These are phyloP conservation scores for Scheffersomyces amazonensis DNA, from an alignment of 805 yeast species.

Conservation along the genomic window DNA sequence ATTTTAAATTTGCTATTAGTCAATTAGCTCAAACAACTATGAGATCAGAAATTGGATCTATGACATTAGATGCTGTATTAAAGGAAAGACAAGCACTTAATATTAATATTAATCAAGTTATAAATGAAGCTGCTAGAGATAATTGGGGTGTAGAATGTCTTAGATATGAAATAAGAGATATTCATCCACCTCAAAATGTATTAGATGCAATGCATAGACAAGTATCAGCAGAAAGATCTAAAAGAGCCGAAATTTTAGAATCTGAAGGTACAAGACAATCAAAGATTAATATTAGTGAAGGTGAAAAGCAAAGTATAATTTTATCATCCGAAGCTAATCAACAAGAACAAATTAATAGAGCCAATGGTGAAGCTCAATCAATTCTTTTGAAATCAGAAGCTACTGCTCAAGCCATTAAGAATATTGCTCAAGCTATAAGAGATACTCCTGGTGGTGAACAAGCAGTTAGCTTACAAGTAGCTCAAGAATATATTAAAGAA, in stretches of 20 bases:
- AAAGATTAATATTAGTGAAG: conserved; percentile 80
- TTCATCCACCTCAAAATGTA: conserved; percentile 82
- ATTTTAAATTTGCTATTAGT: conserved; percentile 78
- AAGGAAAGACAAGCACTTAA: conserved; percentile 74
- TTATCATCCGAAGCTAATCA: conserved; percentile 73
- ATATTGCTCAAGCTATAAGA: conserved; percentile 64
- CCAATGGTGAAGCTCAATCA: conserved; percentile 75
- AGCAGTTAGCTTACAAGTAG: conserved; percentile 76
- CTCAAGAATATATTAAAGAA: conserved; percentile 80
- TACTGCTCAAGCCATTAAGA: conserved; percentile 65
- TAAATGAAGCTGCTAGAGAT: conserved; percentile 79
- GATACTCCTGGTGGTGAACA: conserved; percentile 69
- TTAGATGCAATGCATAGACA: conserved; percentile 90
- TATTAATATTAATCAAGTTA: conserved; percentile 68
- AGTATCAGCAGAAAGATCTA: conserved; percentile 82
- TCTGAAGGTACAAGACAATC: conserved; percentile 82
- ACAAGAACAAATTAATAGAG: conserved; percentile 60
- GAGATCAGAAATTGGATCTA: conserved; percentile 85
- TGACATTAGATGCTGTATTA: conserved; percentile 74
- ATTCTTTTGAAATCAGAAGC: conserved; percentile 65
- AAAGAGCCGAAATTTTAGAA: conserved; percentile 83
- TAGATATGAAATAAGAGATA: conserved; percentile 84
- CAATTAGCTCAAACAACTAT: conserved; percentile 89
- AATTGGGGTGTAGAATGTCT: conserved; percentile 82
- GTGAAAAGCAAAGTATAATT: conserved; percentile 67